Percentiles rank a stretch among this genome's conserved stretches.
phyloP scores from a whole-genome alignment of 768 basidiomycete species.

The Tricholoma saponaceum region DNA sequence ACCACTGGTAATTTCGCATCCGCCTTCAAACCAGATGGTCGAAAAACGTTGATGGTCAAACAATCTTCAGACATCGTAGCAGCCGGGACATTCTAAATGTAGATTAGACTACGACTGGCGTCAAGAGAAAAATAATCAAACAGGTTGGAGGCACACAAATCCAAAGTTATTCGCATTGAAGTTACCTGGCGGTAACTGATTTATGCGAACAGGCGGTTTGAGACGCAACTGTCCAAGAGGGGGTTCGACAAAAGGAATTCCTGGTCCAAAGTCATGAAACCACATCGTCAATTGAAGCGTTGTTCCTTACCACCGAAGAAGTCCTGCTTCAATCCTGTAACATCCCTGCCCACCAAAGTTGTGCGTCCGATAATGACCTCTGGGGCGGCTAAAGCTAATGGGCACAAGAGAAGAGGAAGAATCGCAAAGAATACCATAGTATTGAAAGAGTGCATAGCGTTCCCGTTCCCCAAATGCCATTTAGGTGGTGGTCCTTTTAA shows the following conservation, averaged over 20 bases:
- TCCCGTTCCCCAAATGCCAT: no score
- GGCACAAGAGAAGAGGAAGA: background rate
- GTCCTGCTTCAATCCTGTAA: conserved; percentile 31
- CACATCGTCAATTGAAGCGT: background rate
- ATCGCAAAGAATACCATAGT: no score
- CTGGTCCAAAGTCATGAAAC: conserved; percentile 20
- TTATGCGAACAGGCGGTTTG: conserved; percentile 41
- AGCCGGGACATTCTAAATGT: conserved; percentile 26
- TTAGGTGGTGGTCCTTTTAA: no score
- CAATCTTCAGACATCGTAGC: conserved; percentile 52
- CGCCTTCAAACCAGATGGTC: conserved; percentile 34
- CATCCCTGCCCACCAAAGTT: conserved; percentile 32
- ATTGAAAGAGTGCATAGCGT: no score
- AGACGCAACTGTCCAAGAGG: conserved; percentile 48
- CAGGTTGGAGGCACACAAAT: conserved; percentile 44
- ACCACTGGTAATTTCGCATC: conserved; percentile 36
- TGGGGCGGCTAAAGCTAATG: conserved; percentile 21
- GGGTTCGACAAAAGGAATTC: conserved; percentile 54
- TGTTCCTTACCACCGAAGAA: conserved; percentile 40
- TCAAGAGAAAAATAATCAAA: conserved; percentile 9
- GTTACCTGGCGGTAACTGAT: conserved; percentile 24
- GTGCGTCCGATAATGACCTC: conserved; percentile 36
- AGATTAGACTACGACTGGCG: background rate
- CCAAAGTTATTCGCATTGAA: conserved; percentile 42
- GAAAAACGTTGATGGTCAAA: conserved; percentile 53